Percentiles rank a stretch among this genome's conserved stretches.
Conservation (phyloP, 306 rosid genomes). For the Sicyos edulis region DNA sequence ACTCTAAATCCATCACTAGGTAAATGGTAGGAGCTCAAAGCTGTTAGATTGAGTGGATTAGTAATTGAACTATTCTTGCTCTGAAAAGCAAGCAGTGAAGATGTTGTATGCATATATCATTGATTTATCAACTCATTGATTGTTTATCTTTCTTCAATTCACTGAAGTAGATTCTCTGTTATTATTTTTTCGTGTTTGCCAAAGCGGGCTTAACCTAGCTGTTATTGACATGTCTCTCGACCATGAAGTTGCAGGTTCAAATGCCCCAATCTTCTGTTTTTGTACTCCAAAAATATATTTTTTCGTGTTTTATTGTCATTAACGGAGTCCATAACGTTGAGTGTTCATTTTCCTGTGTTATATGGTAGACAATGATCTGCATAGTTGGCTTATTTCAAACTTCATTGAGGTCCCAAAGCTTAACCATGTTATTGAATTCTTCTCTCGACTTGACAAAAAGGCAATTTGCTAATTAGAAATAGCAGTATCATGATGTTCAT, state of each 20-base stretch:
- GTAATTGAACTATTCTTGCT: background rate
- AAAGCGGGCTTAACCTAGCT: too few relatives aligned
- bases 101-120: background rate
- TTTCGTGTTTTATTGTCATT: background rate
- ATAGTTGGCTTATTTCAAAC: background rate
- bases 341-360: background rate
- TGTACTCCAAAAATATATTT: too few relatives aligned
- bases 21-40: background rate
- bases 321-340: background rate
- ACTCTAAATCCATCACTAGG: too few relatives aligned
- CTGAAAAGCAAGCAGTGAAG: background rate
- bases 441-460: background rate
- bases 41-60: background rate
- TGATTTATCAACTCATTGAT: slow-evolving; percentile 6
- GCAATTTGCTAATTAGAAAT: background rate
- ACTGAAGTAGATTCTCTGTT: background rate
- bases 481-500: background rate
- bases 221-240: too few relatives aligned
- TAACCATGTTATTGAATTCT: slow-evolving; percentile 1
- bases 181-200: background rate
- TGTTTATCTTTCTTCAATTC: background rate
- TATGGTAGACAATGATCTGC: background rate
- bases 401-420: background rate
- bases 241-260: too few relatives aligned
- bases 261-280: too few relatives aligned